Evolutionary conservation across 176 grass and related monocot species (phyloP).

Genomic region (Hyparrhenia diplandra): DNA sequence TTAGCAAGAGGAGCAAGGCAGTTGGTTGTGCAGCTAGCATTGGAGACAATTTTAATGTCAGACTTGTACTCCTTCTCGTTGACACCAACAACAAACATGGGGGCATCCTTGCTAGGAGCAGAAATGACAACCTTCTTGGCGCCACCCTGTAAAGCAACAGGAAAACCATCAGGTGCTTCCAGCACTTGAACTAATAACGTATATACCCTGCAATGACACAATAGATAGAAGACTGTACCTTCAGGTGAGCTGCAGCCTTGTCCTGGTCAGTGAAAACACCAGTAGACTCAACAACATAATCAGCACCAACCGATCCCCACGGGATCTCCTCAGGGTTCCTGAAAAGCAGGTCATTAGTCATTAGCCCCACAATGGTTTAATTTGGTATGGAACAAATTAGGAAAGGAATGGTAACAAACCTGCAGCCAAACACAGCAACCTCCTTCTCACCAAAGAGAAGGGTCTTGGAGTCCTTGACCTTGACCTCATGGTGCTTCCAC

Average conservation of each 20-base stretch:
- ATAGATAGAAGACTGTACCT: conserved; percentile 24
- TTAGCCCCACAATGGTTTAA: not conserved
- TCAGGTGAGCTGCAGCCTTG: conserved; percentile 72
- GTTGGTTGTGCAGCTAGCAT: conserved; percentile 86
- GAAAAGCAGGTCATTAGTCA: not conserved
- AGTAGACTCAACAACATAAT: conserved; percentile 73
- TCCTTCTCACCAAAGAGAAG: conserved; percentile 64
- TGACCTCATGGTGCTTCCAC: conserved; percentile 74
- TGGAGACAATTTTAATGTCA: conserved; percentile 68
- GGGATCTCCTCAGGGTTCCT: conserved; percentile 90
- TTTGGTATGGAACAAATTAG: not conserved
- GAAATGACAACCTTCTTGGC: conserved; percentile 90
- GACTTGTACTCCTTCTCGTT: conserved; percentile 77
- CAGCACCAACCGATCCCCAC: conserved; percentile 56
- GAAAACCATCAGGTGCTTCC: not conserved
- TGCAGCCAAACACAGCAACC: conserved; percentile 54
- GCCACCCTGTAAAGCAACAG: conserved; percentile 47
- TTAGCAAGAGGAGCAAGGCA: conserved; percentile 83
- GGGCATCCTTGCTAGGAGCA: conserved; percentile 78
- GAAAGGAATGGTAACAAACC: conserved; percentile 25
- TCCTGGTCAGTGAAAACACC: conserved; percentile 80
- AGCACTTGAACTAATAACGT: not conserved
- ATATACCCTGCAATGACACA: not conserved
- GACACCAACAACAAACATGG: conserved; percentile 77
- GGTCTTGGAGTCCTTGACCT: conserved; percentile 75